Evolutionary conservation across 371 early-diverging fungal species (phyloP), one percentile per base, ranked within the genome.

Genomic region (Syncephalastrum contaminatum): DNA sequence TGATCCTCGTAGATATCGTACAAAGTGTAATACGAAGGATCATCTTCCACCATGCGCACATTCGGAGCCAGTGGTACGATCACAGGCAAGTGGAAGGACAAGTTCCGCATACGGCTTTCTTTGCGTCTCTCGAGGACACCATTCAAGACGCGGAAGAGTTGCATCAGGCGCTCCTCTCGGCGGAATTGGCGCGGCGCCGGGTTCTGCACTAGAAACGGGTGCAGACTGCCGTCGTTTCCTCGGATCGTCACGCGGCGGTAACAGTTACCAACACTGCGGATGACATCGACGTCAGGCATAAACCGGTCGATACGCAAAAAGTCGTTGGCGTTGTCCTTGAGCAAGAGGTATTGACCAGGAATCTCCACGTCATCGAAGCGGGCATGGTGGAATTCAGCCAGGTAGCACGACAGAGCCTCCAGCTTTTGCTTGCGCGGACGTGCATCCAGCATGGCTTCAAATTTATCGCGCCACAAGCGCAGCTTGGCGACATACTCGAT

Each of bases 341-440:
- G 69, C 78, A 89, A 62, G 58, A 95, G 71, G 63, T 98, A 98
- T 74, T 99, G 98, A 1, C 99, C 99, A 14, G 99, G 99, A 6
- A 99, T 88, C 56, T 98, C 97, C 4, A 99, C 89, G 62, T 98
- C 98, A 64, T 97, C 97, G 63, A 97, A 96, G 70, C 93, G 94
- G 56, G 94, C 92, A 70, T 96, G 93, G 67, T 98, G 97, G 77
- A 98, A 97, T 62, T 99, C 98, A 2, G 92, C 95, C 51, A 99
- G 72, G 73, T 95, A 95, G 48, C 89, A 92, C 36, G 90, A 89
- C 60, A 89, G 88, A 20, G 88, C 80, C 66, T 96, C 95, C 14
- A 97, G 73, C 62, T 88, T 85, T 57, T 88, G 93, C 41, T 80
- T 79, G n/a, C 84, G 73, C 16, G 96, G 93, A 21, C 92, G 86